phyloP scores from a whole-genome alignment of 2,329 filamentous ascomycete genomes.

The Emericellopsis cladophorae region DNA sequence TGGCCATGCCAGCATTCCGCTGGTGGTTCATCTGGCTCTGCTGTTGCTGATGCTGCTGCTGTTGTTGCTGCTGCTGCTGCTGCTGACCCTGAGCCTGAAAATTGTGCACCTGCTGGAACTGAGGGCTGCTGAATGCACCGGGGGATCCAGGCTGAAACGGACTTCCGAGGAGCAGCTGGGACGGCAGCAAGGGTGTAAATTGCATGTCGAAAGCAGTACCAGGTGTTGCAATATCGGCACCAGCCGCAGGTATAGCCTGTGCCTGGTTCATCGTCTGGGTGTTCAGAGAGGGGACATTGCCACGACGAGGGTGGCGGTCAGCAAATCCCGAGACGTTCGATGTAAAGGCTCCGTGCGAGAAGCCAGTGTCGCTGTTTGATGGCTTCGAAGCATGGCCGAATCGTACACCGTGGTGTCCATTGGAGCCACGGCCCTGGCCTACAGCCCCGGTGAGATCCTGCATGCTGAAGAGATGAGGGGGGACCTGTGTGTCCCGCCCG shows the following conservation, averaged over 20 bases:
- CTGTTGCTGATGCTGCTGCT: slow-evolving; percentile 41
- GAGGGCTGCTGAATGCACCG: slow-evolving; percentile 76
- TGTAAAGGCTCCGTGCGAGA: slow-evolving; percentile 84
- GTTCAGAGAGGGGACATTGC: slow-evolving; percentile 86
- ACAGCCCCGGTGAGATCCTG: slow-evolving; percentile 53
- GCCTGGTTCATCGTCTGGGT: slow-evolving; percentile 52
- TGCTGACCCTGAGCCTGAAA: slow-evolving; percentile 49
- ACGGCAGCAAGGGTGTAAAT: slow-evolving; percentile 90
- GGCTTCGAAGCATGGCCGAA: slow-evolving; percentile 70
- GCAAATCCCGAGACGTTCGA: slow-evolving; percentile 78
- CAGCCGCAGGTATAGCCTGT: slow-evolving; percentile 31
- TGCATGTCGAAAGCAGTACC: slow-evolving; percentile 94
- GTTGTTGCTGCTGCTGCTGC: not conserved
- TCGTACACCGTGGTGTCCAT: slow-evolving; percentile 39
- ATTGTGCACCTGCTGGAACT: slow-evolving; percentile 74
- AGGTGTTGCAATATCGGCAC: slow-evolving; percentile 69
- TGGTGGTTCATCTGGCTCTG: slow-evolving; percentile 39
- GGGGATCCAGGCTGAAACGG: slow-evolving; percentile 94
- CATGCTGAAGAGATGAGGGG: slow-evolving; percentile 81
- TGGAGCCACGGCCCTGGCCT: slow-evolving; percentile 36
- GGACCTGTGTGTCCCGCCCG: slow-evolving; percentile 75
- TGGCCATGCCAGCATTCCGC: slow-evolving; percentile 44
- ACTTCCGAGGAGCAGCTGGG: slow-evolving; percentile 85
- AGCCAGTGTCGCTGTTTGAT: slow-evolving; percentile 73
- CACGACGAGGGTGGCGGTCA: slow-evolving; percentile 72